A percentile compares a stretch with the other conserved stretches of the same genome.
Evolutionary conservation across 345 rosid genomes (phyloP).

Genomic region (Eucalyptus curtisii): DNA sequence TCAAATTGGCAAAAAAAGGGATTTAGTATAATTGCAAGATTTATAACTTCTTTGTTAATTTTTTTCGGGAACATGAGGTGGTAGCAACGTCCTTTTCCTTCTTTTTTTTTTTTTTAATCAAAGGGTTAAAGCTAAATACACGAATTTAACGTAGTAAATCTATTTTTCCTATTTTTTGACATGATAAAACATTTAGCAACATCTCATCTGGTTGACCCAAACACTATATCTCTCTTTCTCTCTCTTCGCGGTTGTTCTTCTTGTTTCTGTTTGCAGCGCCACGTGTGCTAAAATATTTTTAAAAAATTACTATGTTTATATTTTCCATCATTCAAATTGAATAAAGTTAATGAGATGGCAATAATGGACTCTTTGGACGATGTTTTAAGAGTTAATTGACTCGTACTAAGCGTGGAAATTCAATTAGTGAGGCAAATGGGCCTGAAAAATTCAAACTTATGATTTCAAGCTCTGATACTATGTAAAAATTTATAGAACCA

Average conservation of each 20-base stretch:
- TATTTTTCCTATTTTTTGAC: neutral
- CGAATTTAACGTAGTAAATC: no score
- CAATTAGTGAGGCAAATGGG: no score
- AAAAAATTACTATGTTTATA: no score
- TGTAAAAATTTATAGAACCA: no score
- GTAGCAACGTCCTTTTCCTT: neutral
- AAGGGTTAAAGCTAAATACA: no score
- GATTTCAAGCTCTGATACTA: accelerated
- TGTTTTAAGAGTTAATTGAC: neutral
- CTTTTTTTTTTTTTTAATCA: no score
- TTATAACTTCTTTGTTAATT: no score
- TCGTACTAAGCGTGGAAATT: no score
- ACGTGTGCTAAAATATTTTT: neutral
- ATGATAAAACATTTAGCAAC: neutral
- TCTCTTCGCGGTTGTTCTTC: neutral
- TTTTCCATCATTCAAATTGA: neutral
- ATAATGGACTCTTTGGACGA: neutral
- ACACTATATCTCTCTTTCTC: neutral
- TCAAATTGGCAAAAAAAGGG: no score
- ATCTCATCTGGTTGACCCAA: neutral
- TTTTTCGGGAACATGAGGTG: no score
- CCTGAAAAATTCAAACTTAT: no score
- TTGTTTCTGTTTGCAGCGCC: neutral
- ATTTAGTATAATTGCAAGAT: no score
- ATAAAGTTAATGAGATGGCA: neutral